Evolutionary conservation across 1,284 basidiomycete genomes (phyloP), one percentile per base, ranked within the genome.

Genomic region (Apiotrichum brassicae): DNA sequence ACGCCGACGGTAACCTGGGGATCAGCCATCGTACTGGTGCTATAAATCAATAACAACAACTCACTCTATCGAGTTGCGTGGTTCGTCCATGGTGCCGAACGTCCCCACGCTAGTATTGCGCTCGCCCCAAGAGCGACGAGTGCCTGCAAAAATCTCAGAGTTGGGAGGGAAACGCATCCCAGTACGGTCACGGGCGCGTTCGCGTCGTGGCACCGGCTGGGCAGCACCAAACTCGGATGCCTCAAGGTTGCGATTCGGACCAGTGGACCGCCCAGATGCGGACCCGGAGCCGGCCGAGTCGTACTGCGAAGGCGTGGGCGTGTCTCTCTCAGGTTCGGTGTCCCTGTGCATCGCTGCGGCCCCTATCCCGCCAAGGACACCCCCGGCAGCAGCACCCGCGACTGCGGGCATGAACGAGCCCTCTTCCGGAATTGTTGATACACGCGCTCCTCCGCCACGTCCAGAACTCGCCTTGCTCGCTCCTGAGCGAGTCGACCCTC

Each of bases 101-200:
- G 54, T 56, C 14, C 51, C 54, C 1, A 51, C 51, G 19, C 54
- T 56, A 20, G 26, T 41, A 42, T 56, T 53, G 14, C 48, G 46
- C 32, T 50, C 42, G 9, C 38, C 23, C 34, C 28, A 47, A 1
- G 32, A 25, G 20, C 35, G 28, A 7, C 38, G 26, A 14, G 7
- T 18, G 14, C 35, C 36, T 4, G 7, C 42, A 34, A 35, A 44
- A 6, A 14, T 6, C 3, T 43, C 42, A 3, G 42, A 6, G 3
- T 23, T n/a, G 8, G 43, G 43, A 3, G 43, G 43, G 33, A 25
- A 19, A 22, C 43, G 33, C 6, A n/a, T 22, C 3, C 24, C 40
- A 3, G 40, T 42, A 18, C 38, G 38, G 46, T 34, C 39, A 8
- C 37, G 22, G 14, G n/a, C 14, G 12, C 46, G 25, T 6, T 19